Conservation (phyloP, 768 basidiomycete species). For the Lactarius akahatsu region DNA sequence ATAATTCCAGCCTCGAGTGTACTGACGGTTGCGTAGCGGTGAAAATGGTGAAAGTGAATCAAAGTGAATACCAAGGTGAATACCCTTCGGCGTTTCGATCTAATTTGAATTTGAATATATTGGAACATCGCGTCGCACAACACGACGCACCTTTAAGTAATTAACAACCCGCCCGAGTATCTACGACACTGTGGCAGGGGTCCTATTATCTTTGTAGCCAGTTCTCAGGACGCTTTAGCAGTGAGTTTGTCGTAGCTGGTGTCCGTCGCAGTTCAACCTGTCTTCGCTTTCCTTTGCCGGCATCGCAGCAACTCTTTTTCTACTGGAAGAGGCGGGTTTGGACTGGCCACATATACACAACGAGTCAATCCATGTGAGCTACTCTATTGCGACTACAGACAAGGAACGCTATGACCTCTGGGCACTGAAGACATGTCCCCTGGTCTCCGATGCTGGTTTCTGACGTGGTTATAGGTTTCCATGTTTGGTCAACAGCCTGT, state of each 20-base stretch:
- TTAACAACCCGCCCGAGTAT: not conserved
- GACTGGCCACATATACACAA: conserved; percentile 30
- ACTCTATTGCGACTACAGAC: conserved; percentile 63
- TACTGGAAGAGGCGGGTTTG: not conserved
- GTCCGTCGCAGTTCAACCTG: conserved; percentile 10
- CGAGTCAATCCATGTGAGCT: conserved; percentile 37
- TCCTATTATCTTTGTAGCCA: not conserved
- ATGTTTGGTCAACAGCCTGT: no score
- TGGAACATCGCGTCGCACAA: not conserved
- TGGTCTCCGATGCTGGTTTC: no score
- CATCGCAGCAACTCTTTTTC: no score
- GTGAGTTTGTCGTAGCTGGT: not conserved
- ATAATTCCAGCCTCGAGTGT: no score
- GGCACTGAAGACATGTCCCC: no score
- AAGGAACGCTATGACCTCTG: no score
- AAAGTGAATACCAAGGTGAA: no score
- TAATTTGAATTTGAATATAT: not conserved
- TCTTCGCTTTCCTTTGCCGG: conserved; percentile 15
- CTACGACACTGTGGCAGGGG: conserved; percentile 11
- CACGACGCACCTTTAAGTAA: not conserved
- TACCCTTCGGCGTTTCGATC: no score
- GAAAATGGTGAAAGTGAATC: no score
- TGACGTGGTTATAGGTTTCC: no score
- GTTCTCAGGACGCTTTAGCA: not conserved
- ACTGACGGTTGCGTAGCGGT: no score